Base-by-base conservation (phyloP, 2,329 filamentous ascomycete genomes). In the Stachybotrys chartarum region DNA sequence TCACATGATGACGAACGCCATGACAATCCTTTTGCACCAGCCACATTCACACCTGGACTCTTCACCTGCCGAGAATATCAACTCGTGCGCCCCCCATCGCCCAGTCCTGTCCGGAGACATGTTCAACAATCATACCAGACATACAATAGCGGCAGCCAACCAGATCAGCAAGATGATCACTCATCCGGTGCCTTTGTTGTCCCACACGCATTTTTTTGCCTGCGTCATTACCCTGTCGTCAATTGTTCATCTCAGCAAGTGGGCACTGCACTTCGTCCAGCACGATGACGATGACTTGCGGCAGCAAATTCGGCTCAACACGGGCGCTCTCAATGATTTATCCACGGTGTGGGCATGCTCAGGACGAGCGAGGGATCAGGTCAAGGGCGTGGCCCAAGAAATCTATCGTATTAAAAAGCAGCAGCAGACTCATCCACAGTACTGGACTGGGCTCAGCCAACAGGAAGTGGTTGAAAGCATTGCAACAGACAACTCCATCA, bases 161-260 rank as follows among this genome's bases (percentile, higher is more conserved):
- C 86, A 88, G 54, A 87, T 96, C 58, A 88, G 87, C 57, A 82
- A 83, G 60, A 78, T 92, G 61, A 83, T 91, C 51, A 87, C 87
- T 1, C 82, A 95, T 50, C 88, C 89, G 0, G 83, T 86, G 5
- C 81, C 85, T 0, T 75, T 93, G 2, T 78, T 86, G 5, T 83
- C 83, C 35, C 90, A 96, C 71, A 91, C 85, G 0, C 90, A 91
- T 56, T 92, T 93, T 71, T 91, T 94, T 73, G 89, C 87, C 39
- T 94, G 90, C 66, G 86, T 88, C 45, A 76, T 94, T 52, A 89
- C 89, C 1, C 76, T 93, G 54, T 88, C 87, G 17, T 90, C 89
- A 7, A 88, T 92, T 62, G 87, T 93, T 5, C 89, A 94, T 64
- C 78, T 95, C 30, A 90, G 87, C 55, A 89, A 88, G 59, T 96